phyloP scores from a whole-genome alignment of 2,329 filamentous ascomycete genomes.

The Fusarium buxicola region DNA sequence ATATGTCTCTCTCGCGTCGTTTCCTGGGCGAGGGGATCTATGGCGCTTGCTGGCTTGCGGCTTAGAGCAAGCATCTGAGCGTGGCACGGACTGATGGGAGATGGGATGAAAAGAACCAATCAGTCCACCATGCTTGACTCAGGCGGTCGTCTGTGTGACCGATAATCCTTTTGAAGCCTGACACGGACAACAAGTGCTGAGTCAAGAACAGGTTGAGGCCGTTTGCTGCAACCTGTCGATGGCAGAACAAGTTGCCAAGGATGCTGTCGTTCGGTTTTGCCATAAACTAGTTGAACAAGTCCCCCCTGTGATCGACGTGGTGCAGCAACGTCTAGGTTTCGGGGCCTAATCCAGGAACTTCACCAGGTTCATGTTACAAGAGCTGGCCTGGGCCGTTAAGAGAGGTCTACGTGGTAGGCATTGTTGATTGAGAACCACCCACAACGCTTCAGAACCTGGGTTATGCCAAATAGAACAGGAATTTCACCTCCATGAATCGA shows the following conservation, averaged over 20 bases:
- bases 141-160: conserved; percentile 6
- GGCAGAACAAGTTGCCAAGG: neutral
- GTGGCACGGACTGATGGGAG: conserved; percentile 11
- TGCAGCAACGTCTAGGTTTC: conserved; percentile 8
- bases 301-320: conserved; percentile 24
- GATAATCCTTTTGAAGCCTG: conserved; percentile 7
- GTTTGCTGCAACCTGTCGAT: conserved; percentile 17
- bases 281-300: conserved; percentile 1
- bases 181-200: conserved; percentile 15
- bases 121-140: conserved; percentile 33
- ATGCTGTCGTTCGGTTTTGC: conserved; percentile 5
- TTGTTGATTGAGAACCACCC: neutral
- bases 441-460: conserved; percentile 6
- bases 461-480: too few relatives aligned
- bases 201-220: conserved; percentile 9
- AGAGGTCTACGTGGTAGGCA: neutral
- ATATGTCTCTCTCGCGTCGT: conserved; percentile 1
- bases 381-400: too few relatives aligned
- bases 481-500: too few relatives aligned
- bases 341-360: conserved; percentile 4
- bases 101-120: conserved; percentile 10
- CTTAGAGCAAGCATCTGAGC: neutral
- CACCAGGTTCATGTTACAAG: conserved; percentile 18
- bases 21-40: conserved; percentile 14
- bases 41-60: conserved; percentile 25